Percentiles rank a stretch among this genome's conserved stretches.
Conservation (phyloP, 1,139 yeast species). For the Yamadazyma spencermartinsiae region DNA sequence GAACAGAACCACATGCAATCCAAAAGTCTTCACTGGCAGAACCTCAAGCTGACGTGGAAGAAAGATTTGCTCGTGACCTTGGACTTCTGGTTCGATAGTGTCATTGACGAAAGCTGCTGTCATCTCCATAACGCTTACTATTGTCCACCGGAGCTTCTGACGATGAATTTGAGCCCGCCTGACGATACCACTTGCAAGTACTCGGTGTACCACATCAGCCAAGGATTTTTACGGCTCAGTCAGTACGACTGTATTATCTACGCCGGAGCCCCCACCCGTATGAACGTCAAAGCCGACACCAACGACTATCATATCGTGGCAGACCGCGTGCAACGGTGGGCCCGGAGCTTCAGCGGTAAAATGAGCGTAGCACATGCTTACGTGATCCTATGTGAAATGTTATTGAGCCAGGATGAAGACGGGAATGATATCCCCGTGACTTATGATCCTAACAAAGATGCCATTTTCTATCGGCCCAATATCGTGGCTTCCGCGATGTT, state of each 20-base stretch:
- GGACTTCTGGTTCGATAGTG: constrained; percentile 52
- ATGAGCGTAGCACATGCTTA: constrained; percentile 56
- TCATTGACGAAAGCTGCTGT: constrained; percentile 29
- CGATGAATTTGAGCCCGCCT: constrained; percentile 8
- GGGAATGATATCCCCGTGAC: constrained; percentile 22
- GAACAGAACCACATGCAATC: constrained; percentile 64
- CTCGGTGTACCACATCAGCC: constrained; percentile 61
- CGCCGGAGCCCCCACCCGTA: constrained; percentile 75
- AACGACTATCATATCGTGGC: constrained; percentile 50
- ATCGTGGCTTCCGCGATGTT: constrained; percentile 53
- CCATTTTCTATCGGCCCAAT: constrained; percentile 54
- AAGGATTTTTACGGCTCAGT: constrained; percentile 58
- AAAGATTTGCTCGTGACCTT: constrained; percentile 59
- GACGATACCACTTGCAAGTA: constrained; percentile 48
- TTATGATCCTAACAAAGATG: constrained; percentile 52
- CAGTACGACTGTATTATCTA: constrained; percentile 70
- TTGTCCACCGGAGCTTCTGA: constrained; percentile 10
- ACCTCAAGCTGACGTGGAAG: constrained; percentile 48
- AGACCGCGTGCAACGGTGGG: constrained; percentile 52
- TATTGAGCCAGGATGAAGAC: constrained; percentile 42
- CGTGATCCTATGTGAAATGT: constrained; percentile 54
- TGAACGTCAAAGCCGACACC: constrained; percentile 62
- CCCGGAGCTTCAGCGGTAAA: constrained; percentile 18
- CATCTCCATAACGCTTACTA: constrained; percentile 23
- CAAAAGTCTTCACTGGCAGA: constrained; percentile 28